These are phyloP conservation scores for Ogataea ganodermae DNA, from an alignment of 805 yeast genomes.

Conservation along the genomic window DNA sequence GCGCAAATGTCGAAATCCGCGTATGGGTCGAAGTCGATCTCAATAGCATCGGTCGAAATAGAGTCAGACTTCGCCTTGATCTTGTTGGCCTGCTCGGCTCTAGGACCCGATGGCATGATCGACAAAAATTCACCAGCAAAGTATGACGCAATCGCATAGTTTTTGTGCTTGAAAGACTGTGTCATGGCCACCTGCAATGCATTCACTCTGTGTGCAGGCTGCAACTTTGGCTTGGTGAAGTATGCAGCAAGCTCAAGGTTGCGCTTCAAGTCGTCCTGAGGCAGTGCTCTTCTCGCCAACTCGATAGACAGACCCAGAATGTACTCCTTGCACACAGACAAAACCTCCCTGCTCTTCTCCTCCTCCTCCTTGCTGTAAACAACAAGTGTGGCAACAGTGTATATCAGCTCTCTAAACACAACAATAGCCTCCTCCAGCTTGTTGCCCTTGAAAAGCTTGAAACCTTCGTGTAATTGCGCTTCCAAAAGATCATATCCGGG, in stretches of 20 bases:
- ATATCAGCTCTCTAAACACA: conserved; percentile 75
- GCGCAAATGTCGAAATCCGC: conserved; percentile 92
- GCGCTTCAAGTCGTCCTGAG: conserved; percentile 71
- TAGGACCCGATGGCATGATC: conserved; percentile 69
- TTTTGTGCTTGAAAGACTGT: conserved; percentile 85
- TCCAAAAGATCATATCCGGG: conserved; percentile 74
- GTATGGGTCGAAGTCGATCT: conserved; percentile 88
- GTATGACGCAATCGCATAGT: conserved; percentile 82
- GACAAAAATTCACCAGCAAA: conserved; percentile 85
- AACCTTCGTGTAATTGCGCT: conserved; percentile 67
- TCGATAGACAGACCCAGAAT: conserved; percentile 92
- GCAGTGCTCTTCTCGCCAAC: conserved; percentile 80
- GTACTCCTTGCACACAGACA: conserved; percentile 81
- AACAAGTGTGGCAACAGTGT: conserved; percentile 68
- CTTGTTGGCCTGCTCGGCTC: conserved; percentile 86
- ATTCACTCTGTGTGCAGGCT: conserved; percentile 78
- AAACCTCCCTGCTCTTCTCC: conserved; percentile 66
- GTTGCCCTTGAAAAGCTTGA: conserved; percentile 79
- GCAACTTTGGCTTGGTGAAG: conserved; percentile 83
- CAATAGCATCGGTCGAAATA: conserved; percentile 81
- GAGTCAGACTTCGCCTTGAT: conserved; percentile 79
- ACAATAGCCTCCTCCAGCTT: conserved; percentile 80
- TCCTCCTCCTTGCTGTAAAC: conserved; percentile 78
- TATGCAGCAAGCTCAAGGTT: conserved; percentile 94
- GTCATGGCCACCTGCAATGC: conserved; percentile 96